A percentile compares a stretch with the other conserved stretches of the same genome.
Evolutionary conservation across 2,329 filamentous ascomycete species (phyloP).

Genomic region (Fonsecaea pugnacius): DNA sequence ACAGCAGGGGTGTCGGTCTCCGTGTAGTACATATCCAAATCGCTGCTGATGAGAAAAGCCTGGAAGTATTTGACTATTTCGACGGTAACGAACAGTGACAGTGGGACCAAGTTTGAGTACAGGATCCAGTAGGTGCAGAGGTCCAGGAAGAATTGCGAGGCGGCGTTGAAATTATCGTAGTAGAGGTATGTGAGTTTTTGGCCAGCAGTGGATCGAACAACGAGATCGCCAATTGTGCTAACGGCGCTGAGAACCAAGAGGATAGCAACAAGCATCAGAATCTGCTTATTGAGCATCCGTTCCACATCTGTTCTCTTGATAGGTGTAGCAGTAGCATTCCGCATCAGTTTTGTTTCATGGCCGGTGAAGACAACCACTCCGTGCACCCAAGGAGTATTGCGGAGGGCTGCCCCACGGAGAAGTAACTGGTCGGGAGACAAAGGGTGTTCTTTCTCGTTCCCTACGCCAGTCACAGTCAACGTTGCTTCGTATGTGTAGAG

Average conservation of each 20-base stretch:
- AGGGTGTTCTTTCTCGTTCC: conserved; percentile 89
- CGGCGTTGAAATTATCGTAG: conserved; percentile 63
- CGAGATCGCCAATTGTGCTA: conserved; percentile 87
- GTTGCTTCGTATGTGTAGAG: conserved; percentile 98
- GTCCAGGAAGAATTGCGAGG: conserved; percentile 84
- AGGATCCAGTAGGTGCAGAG: conserved; percentile 98
- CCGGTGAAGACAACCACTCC: conserved; percentile 96
- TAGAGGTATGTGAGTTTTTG: conserved; percentile 73
- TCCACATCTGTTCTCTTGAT: conserved; percentile 98
- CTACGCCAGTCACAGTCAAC: conserved; percentile 84
- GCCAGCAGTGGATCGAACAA: conserved; percentile 69
- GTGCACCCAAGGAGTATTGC: conserved; percentile 97
- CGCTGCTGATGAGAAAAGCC: conserved; percentile 95
- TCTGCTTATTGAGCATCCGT: conserved; percentile 88
- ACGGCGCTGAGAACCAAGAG: conserved; percentile 83
- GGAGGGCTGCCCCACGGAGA: conserved; percentile 86
- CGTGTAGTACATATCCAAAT: conserved; percentile 97
- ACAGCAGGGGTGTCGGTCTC: conserved; percentile 93
- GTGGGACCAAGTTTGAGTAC: conserved; percentile 94
- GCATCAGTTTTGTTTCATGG: conserved; percentile 98
- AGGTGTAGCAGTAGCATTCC: conserved; percentile 93
- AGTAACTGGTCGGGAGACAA: conserved; percentile 91
- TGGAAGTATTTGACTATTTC: conserved; percentile 98
- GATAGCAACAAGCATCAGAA: conserved; percentile 84
- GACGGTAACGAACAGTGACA: conserved; percentile 95